Evolutionary conservation across 768 basidiomycete genomes (phyloP).

Genomic region (Psilocybe azurescens): DNA sequence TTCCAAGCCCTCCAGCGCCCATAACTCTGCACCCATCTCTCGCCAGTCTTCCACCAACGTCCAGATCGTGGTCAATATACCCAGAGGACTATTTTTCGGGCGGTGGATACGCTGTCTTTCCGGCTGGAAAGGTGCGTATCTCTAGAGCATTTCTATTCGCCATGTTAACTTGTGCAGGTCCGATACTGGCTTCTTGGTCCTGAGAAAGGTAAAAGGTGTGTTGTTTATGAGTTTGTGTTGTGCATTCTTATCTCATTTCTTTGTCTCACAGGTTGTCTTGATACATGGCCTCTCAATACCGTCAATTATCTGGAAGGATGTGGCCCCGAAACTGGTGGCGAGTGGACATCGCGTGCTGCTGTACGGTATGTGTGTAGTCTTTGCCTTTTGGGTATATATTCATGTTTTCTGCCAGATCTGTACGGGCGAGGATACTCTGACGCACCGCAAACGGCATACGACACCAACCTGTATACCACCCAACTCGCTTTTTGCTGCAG

Average conservation of each 20-base stretch:
- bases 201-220: conserved; percentile 68
- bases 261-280: conserved; percentile 62
- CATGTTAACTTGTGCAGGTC: conserved; percentile 43
- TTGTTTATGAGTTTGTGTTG: background rate
- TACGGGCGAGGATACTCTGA: conserved; percentile 87
- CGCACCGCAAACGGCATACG: conserved; percentile 73
- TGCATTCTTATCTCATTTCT: background rate
- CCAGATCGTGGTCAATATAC: conserved; percentile 72
- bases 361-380: conserved; percentile 56
- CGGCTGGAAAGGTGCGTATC: conserved; percentile 61
- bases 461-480: conserved; percentile 66
- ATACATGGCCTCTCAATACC: conserved; percentile 83
- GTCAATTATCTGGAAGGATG: conserved; percentile 77
- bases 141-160: background rate
- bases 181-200: conserved; percentile 84
- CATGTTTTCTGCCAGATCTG: conserved; percentile 53
- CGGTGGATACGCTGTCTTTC: conserved; percentile 67
- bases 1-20: conserved; percentile 63
- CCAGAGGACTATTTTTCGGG: conserved; percentile 71
- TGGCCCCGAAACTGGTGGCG: conserved; percentile 66
- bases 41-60: conserved; percentile 58
- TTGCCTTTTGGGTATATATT: background rate
- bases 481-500: conserved; percentile 85
- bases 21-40: conserved; percentile 61
- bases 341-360: conserved; percentile 76